These are phyloP conservation scores for Coniochaeta hoffmannii DNA, from an alignment of 2,329 filamentous ascomycete species.

Conservation along the genomic window DNA sequence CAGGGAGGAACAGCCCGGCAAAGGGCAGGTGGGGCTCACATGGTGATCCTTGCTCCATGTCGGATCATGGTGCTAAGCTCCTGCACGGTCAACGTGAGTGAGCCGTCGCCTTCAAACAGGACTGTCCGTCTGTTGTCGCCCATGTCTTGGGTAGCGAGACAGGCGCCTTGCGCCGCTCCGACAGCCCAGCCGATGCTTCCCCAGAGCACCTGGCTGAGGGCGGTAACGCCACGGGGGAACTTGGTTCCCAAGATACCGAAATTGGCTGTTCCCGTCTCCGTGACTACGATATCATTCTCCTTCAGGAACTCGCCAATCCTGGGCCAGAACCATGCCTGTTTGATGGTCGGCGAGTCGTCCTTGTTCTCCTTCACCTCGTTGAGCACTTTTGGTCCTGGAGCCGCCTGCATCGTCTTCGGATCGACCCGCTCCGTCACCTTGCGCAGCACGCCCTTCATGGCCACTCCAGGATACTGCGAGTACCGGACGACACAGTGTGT, in stretches of 20 bases:
- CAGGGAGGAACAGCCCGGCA: not conserved
- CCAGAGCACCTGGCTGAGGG: slow-evolving; percentile 74
- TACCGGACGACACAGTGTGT: slow-evolving; percentile 66
- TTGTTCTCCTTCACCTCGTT: slow-evolving; percentile 38
- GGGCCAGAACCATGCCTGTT: slow-evolving; percentile 72
- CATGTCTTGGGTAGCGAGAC: slow-evolving; percentile 64
- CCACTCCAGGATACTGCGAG: slow-evolving; percentile 69
- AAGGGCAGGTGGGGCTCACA: slow-evolving; percentile 48
- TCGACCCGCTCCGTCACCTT: slow-evolving; percentile 59
- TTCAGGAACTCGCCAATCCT: slow-evolving; percentile 62
- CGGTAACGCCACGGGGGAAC: slow-evolving; percentile 71
- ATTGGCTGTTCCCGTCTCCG: slow-evolving; percentile 82
- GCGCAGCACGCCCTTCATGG: slow-evolving; percentile 70
- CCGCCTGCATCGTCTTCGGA: slow-evolving; percentile 47
- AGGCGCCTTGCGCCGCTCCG: slow-evolving; percentile 55
- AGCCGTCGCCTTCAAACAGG: slow-evolving; percentile 83
- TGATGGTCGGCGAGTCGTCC: slow-evolving; percentile 42
- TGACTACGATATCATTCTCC: slow-evolving; percentile 69
- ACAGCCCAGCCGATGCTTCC: slow-evolving; percentile 57
- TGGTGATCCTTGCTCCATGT: slow-evolving; percentile 65
- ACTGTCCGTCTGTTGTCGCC: slow-evolving; percentile 58
- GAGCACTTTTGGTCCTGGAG: slow-evolving; percentile 43
- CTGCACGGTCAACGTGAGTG: slow-evolving; percentile 77
- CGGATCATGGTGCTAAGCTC: slow-evolving; percentile 80
- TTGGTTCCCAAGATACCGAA: slow-evolving; percentile 83